These are phyloP conservation scores for Mortierella sp. DNA, from an alignment of 371 early-diverging fungal species.

Conservation along the genomic window DNA sequence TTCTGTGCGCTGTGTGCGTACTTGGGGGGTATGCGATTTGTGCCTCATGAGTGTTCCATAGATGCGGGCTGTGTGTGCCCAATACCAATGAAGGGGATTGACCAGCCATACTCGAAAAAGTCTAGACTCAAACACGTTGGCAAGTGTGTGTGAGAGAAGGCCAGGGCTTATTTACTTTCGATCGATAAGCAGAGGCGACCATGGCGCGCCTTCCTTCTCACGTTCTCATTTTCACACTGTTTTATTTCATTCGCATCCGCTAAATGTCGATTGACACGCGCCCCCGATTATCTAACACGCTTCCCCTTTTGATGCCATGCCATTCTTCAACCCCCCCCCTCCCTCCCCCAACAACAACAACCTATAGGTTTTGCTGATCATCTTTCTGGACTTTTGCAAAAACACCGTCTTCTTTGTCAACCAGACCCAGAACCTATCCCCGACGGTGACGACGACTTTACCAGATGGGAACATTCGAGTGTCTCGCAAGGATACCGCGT, in stretches of 20 bases:
- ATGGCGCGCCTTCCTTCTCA: neutral
- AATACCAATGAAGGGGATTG: neutral
- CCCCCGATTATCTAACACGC: neutral
- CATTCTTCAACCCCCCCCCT: too few species aligned
- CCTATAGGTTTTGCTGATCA: conserved; percentile 40
- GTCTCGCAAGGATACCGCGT: conserved; percentile 31
- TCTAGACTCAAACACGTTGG: conserved; percentile 4
- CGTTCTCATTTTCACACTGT: neutral
- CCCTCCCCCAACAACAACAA: neutral
- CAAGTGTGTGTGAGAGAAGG: neutral
- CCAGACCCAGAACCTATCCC: conserved; percentile 25
- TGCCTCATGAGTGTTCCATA: neutral
- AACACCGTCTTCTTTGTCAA: conserved; percentile 32
- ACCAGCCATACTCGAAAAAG: neutral
- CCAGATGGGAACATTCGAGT: conserved; percentile 8
- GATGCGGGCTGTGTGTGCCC: too few species aligned
- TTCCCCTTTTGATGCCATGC: neutral
- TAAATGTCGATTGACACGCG: too few species aligned
- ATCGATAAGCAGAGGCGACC: neutral
- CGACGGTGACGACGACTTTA: neutral
- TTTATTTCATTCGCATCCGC: neutral
- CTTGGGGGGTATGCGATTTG: neutral
- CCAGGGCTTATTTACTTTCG: neutral
- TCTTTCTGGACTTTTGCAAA: conserved; percentile 51
- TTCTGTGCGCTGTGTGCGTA: neutral